Base-by-base conservation (phyloP, 495 filamentous ascomycete species). In the Tuber magnatum region DNA sequence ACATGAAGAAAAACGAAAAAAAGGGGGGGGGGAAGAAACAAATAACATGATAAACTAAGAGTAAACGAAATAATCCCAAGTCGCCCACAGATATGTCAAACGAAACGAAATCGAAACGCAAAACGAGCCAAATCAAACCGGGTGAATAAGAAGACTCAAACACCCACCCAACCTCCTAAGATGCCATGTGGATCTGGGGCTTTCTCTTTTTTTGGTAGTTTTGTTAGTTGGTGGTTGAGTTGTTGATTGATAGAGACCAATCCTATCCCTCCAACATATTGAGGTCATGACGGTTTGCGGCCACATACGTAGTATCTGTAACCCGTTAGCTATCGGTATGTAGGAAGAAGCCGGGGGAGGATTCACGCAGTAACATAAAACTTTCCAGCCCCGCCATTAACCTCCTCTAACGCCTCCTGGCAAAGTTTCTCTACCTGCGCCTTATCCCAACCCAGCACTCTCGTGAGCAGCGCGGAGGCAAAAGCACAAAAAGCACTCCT, bases 321-420 rank as follows among this genome's bases (percentile, higher is more conserved):
- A 61, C 70, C 10, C 35, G 41, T 70, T 24, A 51, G 28, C 65
- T 35, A 69, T 39, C 12, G 28, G 28, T n/a, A 32, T 32, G 28
- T 32, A 32, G 20, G 41, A 46, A 3, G 43, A 38, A 46, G 42
- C 4, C 73, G 38, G 41, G 41, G 74, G 42, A 16, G 18, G n/a
- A 69, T 70, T 73, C 61, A 81, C 74, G 69, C 71, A 38, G 76
- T 42, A 24, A 61, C 70, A 71, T 85, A 89, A 1, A 84, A 82
- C 81, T 91, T 88, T 20, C 85, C 78, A 2, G 80, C 83, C 2
- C 83, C 79, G 76, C 89, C 86, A 44, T 85, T 80, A 44, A 91
- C 71, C 71, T 87, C 89, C 24, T 84, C 84, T 61, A 86, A 84
- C 2, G 89, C 85, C 32, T 87, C 83, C 24, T 85, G 86, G 68